These are phyloP conservation scores for Pichia eremophila DNA, from an alignment of 805 yeast species.

Conservation along the genomic window DNA sequence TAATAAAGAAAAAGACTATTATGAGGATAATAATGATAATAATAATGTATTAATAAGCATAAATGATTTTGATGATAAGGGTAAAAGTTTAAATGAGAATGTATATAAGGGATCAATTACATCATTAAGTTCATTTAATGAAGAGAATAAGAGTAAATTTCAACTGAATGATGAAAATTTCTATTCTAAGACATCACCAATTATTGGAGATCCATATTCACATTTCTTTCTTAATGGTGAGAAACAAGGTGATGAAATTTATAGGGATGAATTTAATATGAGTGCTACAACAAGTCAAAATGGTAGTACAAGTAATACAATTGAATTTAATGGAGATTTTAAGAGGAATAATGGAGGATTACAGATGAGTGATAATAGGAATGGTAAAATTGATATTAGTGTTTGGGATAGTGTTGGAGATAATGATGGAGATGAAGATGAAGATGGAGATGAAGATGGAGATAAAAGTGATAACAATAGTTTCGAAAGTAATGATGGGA, in stretches of 20 bases:
- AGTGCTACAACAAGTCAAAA: background rate
- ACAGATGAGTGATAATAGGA: background rate
- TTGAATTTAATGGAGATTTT: background rate
- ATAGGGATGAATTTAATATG: background rate
- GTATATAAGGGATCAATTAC: slow-evolving; percentile 10
- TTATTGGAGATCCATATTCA: slow-evolving; percentile 9
- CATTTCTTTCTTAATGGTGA: slow-evolving; percentile 8
- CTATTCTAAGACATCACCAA: slow-evolving; percentile 5
- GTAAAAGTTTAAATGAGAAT: background rate
- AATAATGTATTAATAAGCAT: background rate
- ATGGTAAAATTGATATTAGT: background rate
- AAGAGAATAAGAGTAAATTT: slow-evolving; percentile 11
- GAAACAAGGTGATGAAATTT: background rate
- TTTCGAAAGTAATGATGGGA: background rate
- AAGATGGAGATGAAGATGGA: background rate
- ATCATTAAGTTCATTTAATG: slow-evolving; percentile 14
- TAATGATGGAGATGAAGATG: background rate
- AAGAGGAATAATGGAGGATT: background rate
- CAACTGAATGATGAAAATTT: slow-evolving; percentile 10
- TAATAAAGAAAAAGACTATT: background rate
- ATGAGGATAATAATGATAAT: background rate
- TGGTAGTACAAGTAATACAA: background rate
- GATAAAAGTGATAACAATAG: too few species aligned
- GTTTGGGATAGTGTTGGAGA: background rate
- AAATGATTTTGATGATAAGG: slow-evolving; percentile 3